A percentile compares a stretch with the other conserved stretches of the same genome.
Evolutionary conservation across 1,139 yeast species (phyloP).

Genomic region (Meyerozyma athensensis): DNA sequence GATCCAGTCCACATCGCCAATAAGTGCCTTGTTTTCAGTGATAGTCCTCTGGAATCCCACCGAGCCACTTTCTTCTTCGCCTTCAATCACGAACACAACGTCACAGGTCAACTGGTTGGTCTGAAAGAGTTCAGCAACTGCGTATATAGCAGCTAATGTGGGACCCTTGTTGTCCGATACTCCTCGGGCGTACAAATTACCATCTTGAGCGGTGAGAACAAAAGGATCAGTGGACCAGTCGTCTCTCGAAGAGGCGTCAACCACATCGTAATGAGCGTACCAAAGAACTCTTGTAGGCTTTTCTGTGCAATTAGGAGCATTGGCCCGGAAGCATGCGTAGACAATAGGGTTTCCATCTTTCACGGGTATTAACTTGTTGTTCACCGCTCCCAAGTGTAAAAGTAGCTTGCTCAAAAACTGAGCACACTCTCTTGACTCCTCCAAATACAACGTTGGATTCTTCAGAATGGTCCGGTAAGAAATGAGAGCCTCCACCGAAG

Average conservation of each 20-base stretch:
- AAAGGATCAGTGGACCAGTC: constrained; percentile 83
- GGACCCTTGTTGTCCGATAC: constrained; percentile 97
- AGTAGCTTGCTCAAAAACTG: constrained; percentile 62
- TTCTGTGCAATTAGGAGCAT: constrained; percentile 10
- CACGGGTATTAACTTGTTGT: constrained; percentile 67
- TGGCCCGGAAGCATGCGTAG: constrained; percentile 61
- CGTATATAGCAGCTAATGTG: constrained; percentile 78
- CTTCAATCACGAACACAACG: constrained; percentile 82
- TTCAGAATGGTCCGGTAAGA: constrained; percentile 76
- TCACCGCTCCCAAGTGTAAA: constrained; percentile 65
- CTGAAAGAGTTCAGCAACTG: constrained; percentile 70
- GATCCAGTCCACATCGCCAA: constrained; percentile 83
- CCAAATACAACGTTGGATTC: constrained; percentile 58
- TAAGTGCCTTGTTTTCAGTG: constrained; percentile 38
- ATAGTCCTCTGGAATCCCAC: constrained; percentile 75
- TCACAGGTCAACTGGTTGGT: constrained; percentile 57
- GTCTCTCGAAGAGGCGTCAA: constrained; percentile 45
- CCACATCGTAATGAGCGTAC: constrained; percentile 97
- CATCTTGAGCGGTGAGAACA: constrained; percentile 67
- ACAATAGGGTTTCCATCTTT: constrained; percentile 79
- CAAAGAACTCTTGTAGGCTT: constrained; percentile 51
- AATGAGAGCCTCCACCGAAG: constrained; percentile 57
- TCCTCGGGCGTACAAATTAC: constrained; percentile 87
- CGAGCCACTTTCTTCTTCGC: constrained; percentile 94
- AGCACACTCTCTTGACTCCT: constrained; percentile 87